A percentile compares a stretch with the other conserved stretches of the same genome.
phyloP scores from a whole-genome alignment of 1,284 basidiomycete species.

The Leccinum fallax region DNA sequence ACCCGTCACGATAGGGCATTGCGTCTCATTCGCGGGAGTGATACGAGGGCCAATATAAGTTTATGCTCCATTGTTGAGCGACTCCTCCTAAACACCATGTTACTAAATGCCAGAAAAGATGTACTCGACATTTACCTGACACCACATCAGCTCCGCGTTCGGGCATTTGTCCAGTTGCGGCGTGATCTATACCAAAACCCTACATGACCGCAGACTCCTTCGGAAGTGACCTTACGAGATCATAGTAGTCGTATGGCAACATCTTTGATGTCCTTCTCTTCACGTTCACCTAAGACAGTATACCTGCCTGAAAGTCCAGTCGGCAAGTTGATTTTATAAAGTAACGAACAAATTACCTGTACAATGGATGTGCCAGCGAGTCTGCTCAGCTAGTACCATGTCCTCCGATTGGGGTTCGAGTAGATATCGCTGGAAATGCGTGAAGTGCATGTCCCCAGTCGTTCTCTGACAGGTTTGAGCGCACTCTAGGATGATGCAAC shows the following conservation, averaged over 20 bases:
- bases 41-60: conserved; percentile 90
- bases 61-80: conserved; percentile 93
- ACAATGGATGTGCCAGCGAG: conserved; percentile 91
- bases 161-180: conserved; percentile 95
- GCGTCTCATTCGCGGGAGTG: conserved; percentile 80
- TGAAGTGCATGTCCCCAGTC: conserved; percentile 77
- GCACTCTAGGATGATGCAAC: conserved; percentile 90
- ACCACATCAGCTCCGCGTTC: conserved; percentile 91
- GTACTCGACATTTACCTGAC: conserved; percentile 57
- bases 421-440: conserved; percentile 81
- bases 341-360: conserved; percentile 47
- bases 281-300: conserved; percentile 85
- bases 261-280: conserved; percentile 87
- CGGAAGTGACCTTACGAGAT: conserved; percentile 57
- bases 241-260: conserved; percentile 95
- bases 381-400: conserved; percentile 81
- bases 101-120: conserved; percentile 1
- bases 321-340: conserved; percentile 1
- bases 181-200: conserved; percentile 55
- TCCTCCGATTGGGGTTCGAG: conserved; percentile 75
- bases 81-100: conserved; percentile 64
- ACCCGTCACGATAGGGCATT: conserved; percentile 52
- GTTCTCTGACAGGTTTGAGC: conserved; percentile 87
- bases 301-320: conserved; percentile 76
- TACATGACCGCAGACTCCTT: neutral